Evolutionary conservation across 164 flowering plant species (phyloP).

Genomic region (Dillenia suffruticosa): DNA sequence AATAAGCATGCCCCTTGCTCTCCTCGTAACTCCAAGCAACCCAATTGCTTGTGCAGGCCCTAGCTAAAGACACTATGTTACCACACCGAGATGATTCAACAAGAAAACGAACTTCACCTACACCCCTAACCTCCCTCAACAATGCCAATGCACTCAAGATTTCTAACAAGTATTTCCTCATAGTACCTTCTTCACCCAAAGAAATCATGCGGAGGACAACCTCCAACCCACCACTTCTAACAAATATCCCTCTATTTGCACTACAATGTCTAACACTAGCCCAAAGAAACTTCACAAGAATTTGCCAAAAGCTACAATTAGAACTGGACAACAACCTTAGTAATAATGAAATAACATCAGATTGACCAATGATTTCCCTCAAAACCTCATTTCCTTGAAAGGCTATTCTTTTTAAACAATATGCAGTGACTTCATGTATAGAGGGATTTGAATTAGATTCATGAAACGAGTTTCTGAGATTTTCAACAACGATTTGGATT

Average conservation of each 20-base stretch:
- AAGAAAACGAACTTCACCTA: slow-evolving; percentile 31
- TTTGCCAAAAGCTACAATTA: slow-evolving; percentile 17
- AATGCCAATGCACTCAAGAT: slow-evolving; percentile 42
- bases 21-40: slow-evolving; percentile 33
- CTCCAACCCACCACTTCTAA: slow-evolving; percentile 37
- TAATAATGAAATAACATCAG: slow-evolving; percentile 22
- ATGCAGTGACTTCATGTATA: slow-evolving; percentile 32
- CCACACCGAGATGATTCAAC: slow-evolving; percentile 43
- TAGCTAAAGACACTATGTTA: slow-evolving; percentile 43
- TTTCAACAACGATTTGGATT: slow-evolving; percentile 32
- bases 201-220: slow-evolving; percentile 25
- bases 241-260: slow-evolving; percentile 22
- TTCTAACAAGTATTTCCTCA: slow-evolving; percentile 37
- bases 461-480: slow-evolving; percentile 17
- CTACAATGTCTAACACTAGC: slow-evolving; percentile 21
- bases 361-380: slow-evolving; percentile 28
- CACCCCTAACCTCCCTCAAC: slow-evolving; percentile 35
- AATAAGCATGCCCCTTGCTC: slow-evolving; percentile 36
- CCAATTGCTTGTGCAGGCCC: slow-evolving; percentile 60
- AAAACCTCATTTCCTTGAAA: slow-evolving; percentile 26
- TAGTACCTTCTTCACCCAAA: slow-evolving; percentile 13
- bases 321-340: slow-evolving; percentile 32
- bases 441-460: slow-evolving; percentile 6
- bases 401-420: slow-evolving; percentile 34
- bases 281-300: slow-evolving; percentile 31